Evolutionary conservation across 148 eudicot genomes (phyloP), one percentile per base, ranked within the genome.

Genomic region (Agrostemma githago): DNA sequence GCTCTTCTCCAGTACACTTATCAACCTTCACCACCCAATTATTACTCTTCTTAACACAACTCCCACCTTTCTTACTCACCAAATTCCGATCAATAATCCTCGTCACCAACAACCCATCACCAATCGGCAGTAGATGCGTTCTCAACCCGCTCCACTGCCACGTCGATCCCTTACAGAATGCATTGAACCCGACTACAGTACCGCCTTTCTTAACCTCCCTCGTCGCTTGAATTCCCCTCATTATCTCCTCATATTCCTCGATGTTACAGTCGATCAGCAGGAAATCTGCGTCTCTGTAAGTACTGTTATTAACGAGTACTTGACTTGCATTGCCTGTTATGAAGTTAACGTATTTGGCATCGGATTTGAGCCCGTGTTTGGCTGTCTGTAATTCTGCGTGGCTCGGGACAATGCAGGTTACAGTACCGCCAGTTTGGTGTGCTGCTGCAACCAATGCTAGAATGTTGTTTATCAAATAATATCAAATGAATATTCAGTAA

Each of bases 1-100:
- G 94, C 69, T 90, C 90, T 86, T 93, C 96, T 21, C 98, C 98
- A 5, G 98, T 93, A 72, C 76, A 84, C 54, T 87, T 74, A 76
- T 93, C 96, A 38, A 93, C 89, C 81, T 76, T 83, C 21, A 89
- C 91, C 62, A 91, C 72, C 98, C 98, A 93, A 70, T 80, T 26
- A 26, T 26, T 84, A 72, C 86, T 83, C 84, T 79, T 85, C 73
- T 65, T 72, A 8, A 70, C 67, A 21, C 34, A 26, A 26, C 34
- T 26, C 34, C 58, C 70, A 48, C 82, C 69, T 41, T 62, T 71
- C 9, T 61, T 75, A 51, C 34, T 76, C 17, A 41, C 34, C 15
- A 14, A 63, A 16, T 37, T 73, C 17, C 77, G 85, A 41, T 80
- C 75, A 19, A 26, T 26, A 26, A 86, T 76, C 72, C 85, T 82